Percentiles rank a stretch among this genome's conserved stretches.
Conservation (phyloP, 2,329 filamentous ascomycete genomes). For the Aspergillaceae sp. region DNA sequence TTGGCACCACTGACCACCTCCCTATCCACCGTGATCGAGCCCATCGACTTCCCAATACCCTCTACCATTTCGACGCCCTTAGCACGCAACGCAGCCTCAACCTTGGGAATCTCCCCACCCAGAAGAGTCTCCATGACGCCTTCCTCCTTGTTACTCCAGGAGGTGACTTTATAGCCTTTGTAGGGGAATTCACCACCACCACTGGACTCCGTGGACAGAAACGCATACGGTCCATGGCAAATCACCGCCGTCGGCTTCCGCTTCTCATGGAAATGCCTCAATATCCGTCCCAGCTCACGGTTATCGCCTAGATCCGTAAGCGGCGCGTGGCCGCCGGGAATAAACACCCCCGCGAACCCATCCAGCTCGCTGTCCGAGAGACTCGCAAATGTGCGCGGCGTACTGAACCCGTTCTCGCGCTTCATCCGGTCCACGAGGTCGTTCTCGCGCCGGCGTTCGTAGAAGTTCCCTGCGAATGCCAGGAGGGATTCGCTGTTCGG, state of each 20-base stretch:
- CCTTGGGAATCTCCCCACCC: slow-evolving; percentile 37
- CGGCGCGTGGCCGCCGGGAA: slow-evolving; percentile 41
- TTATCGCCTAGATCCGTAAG: slow-evolving; percentile 33
- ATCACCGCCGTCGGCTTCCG: slow-evolving; percentile 39
- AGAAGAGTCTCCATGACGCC: slow-evolving; percentile 39
- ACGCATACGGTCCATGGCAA: slow-evolving; percentile 41
- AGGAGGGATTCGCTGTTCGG: slow-evolving; percentile 35
- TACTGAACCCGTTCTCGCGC: slow-evolving; percentile 36
- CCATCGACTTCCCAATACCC: slow-evolving; percentile 31
- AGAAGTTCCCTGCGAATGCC: slow-evolving; percentile 41
- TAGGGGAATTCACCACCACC: slow-evolving; percentile 34
- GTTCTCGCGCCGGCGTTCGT: slow-evolving; percentile 34
- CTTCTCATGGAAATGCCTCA: slow-evolving; percentile 2
- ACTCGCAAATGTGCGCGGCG: slow-evolving; percentile 29
- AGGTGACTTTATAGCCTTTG: slow-evolving; percentile 39
- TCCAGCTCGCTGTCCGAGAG: slow-evolving; percentile 34
- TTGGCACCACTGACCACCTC: slow-evolving; percentile 31
- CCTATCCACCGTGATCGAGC: slow-evolving; percentile 36
- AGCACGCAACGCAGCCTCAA: slow-evolving; percentile 30
- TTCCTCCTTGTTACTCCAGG: slow-evolving; percentile 40
- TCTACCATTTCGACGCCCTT: slow-evolving; percentile 40
- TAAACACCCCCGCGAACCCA: slow-evolving; percentile 35
- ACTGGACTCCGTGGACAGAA: slow-evolving; percentile 34
- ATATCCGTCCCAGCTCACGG: slow-evolving; percentile 1
- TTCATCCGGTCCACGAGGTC: slow-evolving; percentile 39